Evolutionary conservation across 2,329 filamentous ascomycete genomes (phyloP).

Genomic region (Paracamarosporium sp.): DNA sequence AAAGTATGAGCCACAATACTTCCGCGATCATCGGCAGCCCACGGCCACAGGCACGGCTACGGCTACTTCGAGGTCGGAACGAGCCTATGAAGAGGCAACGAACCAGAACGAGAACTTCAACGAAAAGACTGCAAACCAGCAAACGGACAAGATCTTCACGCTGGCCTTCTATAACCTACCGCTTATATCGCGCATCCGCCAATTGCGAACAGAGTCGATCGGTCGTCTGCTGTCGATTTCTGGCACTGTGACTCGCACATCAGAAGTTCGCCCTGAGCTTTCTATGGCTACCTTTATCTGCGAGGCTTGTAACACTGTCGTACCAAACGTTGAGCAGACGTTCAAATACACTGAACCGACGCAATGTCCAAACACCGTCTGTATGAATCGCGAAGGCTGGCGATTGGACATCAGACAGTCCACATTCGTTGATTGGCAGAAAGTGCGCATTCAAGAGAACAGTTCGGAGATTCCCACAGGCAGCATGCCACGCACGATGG

Average conservation of each 20-base stretch:
- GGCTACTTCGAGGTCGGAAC: constrained; percentile 60
- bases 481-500: constrained; percentile 98
- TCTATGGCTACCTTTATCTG: constrained; percentile 92
- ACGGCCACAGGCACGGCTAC: constrained; percentile 75
- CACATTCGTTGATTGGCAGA: constrained; percentile 99
- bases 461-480: constrained; percentile 97
- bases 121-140: constrained; percentile 84
- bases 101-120: constrained; percentile 62
- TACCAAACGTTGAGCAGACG: constrained; percentile 93
- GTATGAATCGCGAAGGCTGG: constrained; percentile 92
- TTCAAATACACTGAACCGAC: constrained; percentile 97
- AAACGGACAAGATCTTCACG: constrained; percentile 95
- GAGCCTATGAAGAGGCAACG: constrained; percentile 61
- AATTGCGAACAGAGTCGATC: constrained; percentile 86
- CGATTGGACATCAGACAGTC: constrained; percentile 95
- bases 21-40: constrained; percentile 87
- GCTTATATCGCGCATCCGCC: constrained; percentile 82
- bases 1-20: constrained; percentile 94
- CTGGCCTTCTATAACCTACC: constrained; percentile 94
- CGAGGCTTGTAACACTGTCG: constrained; percentile 81
- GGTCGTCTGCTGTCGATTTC: constrained; percentile 95
- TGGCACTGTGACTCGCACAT: constrained; percentile 94
- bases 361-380: constrained; percentile 87
- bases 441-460: constrained; percentile 97
- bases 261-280: constrained; percentile 92